Conservation (phyloP, 306 rosid genomes). For the Cyclanthera cordifolia region DNA sequence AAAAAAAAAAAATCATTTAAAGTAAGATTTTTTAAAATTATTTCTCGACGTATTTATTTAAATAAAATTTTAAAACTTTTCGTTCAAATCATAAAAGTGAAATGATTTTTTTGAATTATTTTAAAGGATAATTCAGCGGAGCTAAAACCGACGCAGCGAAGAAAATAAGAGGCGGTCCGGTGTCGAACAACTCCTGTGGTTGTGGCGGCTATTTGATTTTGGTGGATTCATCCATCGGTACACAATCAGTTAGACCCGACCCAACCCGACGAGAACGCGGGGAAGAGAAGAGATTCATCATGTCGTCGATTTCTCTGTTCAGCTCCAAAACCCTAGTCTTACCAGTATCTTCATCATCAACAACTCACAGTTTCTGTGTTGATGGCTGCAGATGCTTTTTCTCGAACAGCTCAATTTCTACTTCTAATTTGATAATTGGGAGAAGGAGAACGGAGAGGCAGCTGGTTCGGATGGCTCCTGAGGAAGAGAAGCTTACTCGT, state of each 20-base stretch:
- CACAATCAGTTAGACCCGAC: background rate
- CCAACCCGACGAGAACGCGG: background rate
- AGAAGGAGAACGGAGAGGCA: constrained; percentile 15
- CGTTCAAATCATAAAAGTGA: too few species aligned
- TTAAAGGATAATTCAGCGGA: too few species aligned
- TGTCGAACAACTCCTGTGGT: background rate
- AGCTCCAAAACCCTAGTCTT: constrained; percentile 7
- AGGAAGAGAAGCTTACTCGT: constrained; percentile 68
- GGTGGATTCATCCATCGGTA: background rate
- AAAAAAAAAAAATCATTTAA: too few species aligned
- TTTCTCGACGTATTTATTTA: too few species aligned
- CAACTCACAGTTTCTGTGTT: background rate
- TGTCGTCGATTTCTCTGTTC: constrained; percentile 3
- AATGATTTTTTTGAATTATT: too few species aligned
- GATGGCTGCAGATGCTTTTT: constrained; percentile 3
- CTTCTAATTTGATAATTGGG: background rate
- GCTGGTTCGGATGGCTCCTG: constrained; percentile 75
- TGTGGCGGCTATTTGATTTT: constrained; percentile 6
- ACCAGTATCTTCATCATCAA: background rate
- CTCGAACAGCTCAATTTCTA: background rate
- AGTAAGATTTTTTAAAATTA: too few species aligned
- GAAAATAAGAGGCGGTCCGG: background rate
- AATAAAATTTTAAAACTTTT: too few species aligned
- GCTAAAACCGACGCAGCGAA: too few species aligned
- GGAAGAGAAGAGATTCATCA: background rate